Evolutionary conservation across 495 filamentous ascomycete genomes (phyloP), one percentile per base, ranked within the genome.

Genomic region (Penicillium silybi): DNA sequence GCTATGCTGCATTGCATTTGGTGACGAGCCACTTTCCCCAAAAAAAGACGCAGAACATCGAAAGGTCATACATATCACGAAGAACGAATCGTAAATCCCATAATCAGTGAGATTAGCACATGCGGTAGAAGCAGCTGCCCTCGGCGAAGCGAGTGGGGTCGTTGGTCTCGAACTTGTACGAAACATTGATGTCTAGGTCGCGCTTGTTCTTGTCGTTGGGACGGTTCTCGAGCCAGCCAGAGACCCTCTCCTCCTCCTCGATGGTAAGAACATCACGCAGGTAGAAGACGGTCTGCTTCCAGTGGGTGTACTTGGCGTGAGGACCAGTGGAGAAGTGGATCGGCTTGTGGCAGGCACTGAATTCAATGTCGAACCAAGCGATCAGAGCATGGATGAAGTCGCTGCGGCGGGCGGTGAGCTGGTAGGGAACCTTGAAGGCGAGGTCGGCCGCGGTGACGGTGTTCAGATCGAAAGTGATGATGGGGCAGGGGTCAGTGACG

Each of bases 361-460:
- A 98, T 54, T 96, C 92, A 58, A 96, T 97, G 67, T 98, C 93
- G 76, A 98, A 98, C 89, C 95, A 97, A 27, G 95, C 86, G 44
- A 98, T 95, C 34, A 98, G 77, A 19, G 90, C 93, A 67, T 98
- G 95, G 53, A 98, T 80, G 72, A 90, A 95, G 72, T 97, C 95
- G 61, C 83, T 85, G 45, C 90, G 83, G 65, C 86, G 83, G 44
- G 82, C 84, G 8, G 75, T 72, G 17, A 98, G 82, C 52, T 77
- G 74, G 71, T 86, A 97, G 15, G 82, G 78, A 7, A 84, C 79
- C 49, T 71, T 74, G 76, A 96, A 96, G 29, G 83, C 78, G 32
- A 97, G 80, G 55, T 97, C 90, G 22, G 81, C 79, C 13, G 75
- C 55, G 35, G 75, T 87, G 48, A 88, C 81, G 2, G 85, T 89